These are phyloP conservation scores for Rubia occidens DNA, from an alignment of 305 asterid genomes.

Conservation along the genomic window DNA sequence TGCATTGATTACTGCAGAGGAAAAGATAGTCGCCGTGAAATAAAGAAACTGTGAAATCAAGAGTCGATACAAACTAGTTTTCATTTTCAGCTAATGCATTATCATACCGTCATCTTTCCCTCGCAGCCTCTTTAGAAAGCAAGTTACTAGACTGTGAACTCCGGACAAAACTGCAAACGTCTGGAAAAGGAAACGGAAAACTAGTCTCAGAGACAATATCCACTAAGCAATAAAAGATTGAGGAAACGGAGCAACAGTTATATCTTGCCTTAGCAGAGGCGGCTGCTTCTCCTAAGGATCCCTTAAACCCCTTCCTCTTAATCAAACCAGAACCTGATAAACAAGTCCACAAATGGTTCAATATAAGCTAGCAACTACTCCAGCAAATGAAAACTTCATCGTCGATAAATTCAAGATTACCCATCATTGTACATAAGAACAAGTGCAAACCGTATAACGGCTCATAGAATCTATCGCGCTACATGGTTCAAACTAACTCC, in stretches of 20 bases:
- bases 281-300: constrained; percentile 71
- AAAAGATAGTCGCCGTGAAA: constrained; percentile 9
- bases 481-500: too few species aligned
- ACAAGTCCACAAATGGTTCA: constrained; percentile 4
- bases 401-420: not conserved
- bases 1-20: constrained; percentile 58
- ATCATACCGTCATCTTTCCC: constrained; percentile 86
- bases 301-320: constrained; percentile 66
- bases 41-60: constrained; percentile 7
- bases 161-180: constrained; percentile 81
- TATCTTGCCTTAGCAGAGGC: constrained; percentile 72
- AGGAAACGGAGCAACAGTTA: not conserved
- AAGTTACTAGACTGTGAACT: constrained; percentile 78
- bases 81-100: constrained; percentile 10
- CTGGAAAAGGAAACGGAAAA: constrained; percentile 25
- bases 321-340: constrained; percentile 57
- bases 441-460: not conserved
- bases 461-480: not conserved
- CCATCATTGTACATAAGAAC: not conserved
- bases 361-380: constrained; percentile 2
- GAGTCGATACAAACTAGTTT: not conserved
- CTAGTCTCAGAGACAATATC: constrained; percentile 6
- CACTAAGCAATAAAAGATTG: not conserved
- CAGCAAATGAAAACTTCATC: not conserved
- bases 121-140: constrained; percentile 69